phyloP scores from a whole-genome alignment of 257 asterid species.

The Solanum appendiculatum region DNA sequence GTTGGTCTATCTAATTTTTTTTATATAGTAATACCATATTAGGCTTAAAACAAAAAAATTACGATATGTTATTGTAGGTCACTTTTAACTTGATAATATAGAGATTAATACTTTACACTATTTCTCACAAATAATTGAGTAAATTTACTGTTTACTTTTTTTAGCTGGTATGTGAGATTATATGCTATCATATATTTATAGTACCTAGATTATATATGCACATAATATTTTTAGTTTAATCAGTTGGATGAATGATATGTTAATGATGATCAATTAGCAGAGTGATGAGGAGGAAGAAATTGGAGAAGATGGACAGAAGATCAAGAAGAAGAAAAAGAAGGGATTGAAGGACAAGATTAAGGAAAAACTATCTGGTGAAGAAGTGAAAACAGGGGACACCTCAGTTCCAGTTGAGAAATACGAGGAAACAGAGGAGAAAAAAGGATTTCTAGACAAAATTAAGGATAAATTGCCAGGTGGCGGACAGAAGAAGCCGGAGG shows the following conservation, averaged over 20 bases:
- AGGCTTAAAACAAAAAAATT: too few species aligned
- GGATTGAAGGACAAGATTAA: conserved; percentile 52
- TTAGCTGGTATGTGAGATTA: not conserved
- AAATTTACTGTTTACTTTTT: not conserved
- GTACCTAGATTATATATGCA: too few species aligned
- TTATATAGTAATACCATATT: not conserved
- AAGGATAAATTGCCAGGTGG: conserved; percentile 73
- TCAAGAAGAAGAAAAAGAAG: conserved; percentile 74
- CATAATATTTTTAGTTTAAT: too few species aligned
- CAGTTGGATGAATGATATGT: not conserved
- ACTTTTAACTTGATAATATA: not conserved
- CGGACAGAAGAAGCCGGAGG: conserved; percentile 48
- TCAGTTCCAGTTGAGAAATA: conserved; percentile 41
- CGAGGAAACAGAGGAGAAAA: conserved; percentile 59
- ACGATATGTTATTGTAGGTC: not conserved
- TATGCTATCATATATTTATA: too few species aligned
- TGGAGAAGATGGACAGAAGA: conserved; percentile 35
- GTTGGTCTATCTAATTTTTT: too few species aligned
- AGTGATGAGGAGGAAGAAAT: conserved; percentile 56
- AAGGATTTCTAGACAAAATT: conserved; percentile 69
- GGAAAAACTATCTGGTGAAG: conserved; percentile 41
- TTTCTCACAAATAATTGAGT: not conserved
- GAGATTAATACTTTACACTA: not conserved
- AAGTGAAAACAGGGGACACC: conserved; percentile 23
- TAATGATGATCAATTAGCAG: conserved; percentile 23